phyloP scores from a whole-genome alignment of 371 early-diverging fungal species.

The Chytridium lagenaria region DNA sequence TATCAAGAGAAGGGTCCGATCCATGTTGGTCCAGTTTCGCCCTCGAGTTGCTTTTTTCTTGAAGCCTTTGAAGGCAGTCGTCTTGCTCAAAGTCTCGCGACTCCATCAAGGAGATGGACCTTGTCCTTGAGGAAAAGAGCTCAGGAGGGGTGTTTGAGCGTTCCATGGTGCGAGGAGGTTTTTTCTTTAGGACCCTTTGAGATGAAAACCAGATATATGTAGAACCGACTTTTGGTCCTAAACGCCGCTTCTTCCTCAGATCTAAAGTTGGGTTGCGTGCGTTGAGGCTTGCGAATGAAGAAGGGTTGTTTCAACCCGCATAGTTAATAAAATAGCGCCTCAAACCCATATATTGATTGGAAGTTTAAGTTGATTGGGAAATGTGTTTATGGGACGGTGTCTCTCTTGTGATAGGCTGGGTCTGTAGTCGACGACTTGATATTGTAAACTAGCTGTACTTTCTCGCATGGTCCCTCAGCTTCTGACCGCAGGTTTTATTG shows the following conservation, averaged over 20 bases:
- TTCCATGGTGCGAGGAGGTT: slow-evolving; percentile 1
- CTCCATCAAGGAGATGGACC: slow-evolving; percentile 36
- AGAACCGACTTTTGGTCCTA: too few relatives aligned
- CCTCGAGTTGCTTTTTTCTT: slow-evolving; percentile 24
- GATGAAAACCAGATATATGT: too few relatives aligned
- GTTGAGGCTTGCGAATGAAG: too few relatives aligned
- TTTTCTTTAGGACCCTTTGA: not conserved
- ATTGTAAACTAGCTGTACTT: slow-evolving; percentile 66
- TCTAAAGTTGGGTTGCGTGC: too few relatives aligned
- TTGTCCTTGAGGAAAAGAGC: slow-evolving; percentile 23
- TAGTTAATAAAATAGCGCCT: too few relatives aligned
- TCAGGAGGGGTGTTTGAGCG: slow-evolving; percentile 28
- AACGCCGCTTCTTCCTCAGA: too few relatives aligned
- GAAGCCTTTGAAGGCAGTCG: slow-evolving; percentile 7
- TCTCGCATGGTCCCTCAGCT: slow-evolving; percentile 76
- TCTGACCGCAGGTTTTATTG: slow-evolving; percentile 71
- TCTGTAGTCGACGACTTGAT: not conserved
- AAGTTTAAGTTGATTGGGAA: too few relatives aligned
- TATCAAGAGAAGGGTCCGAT: slow-evolving; percentile 23
- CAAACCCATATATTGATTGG: too few relatives aligned
- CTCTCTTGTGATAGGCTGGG: not conserved
- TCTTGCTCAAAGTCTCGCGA: slow-evolving; percentile 29
- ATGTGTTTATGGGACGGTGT: too few relatives aligned
- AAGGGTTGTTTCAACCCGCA: too few relatives aligned
- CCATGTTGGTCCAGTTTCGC: slow-evolving; percentile 17